Conservation (phyloP, 106 monocot species). For the Agapanthus africanus region DNA sequence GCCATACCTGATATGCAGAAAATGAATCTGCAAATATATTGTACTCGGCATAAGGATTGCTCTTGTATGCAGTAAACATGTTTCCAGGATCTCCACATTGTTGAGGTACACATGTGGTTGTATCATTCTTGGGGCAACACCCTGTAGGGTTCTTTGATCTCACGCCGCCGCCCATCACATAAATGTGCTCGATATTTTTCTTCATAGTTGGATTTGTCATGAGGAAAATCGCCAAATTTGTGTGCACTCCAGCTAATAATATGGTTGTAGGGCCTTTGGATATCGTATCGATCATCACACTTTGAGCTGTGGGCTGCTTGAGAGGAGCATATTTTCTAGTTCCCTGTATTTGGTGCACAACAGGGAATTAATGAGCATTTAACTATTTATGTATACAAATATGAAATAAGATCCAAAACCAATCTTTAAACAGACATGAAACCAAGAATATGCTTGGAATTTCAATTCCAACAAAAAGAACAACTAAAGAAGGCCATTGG, state of each 20-base stretch:
- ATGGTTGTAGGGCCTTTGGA: conserved; percentile 68
- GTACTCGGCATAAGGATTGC: conserved; percentile 83
- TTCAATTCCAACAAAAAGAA: no score
- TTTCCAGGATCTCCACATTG: conserved; percentile 81
- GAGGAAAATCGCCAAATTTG: conserved; percentile 78
- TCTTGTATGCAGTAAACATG: conserved; percentile 41
- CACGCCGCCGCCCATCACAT: conserved; percentile 86
- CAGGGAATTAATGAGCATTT: not conserved
- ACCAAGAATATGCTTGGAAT: no score
- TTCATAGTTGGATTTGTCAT: conserved; percentile 75
- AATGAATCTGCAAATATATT: conserved; percentile 91
- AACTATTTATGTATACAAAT: not conserved
- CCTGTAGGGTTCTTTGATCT: conserved; percentile 78
- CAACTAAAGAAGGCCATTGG: no score
- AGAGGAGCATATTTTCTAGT: conserved; percentile 62
- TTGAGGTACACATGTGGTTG: conserved; percentile 28
- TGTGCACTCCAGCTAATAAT: conserved; percentile 58
- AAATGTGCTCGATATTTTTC: conserved; percentile 80
- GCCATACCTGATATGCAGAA: conserved; percentile 79
- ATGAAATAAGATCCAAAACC: not conserved
- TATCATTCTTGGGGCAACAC: conserved; percentile 45
- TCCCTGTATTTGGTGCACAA: conserved; percentile 32
- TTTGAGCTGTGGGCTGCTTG: conserved; percentile 65
- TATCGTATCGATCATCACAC: conserved; percentile 70
- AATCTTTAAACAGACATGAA: not conserved